A percentile compares a stretch with the other conserved stretches of the same genome.
Evolutionary conservation across 768 basidiomycete genomes (phyloP).

Genomic region (Suillus ampliporus): DNA sequence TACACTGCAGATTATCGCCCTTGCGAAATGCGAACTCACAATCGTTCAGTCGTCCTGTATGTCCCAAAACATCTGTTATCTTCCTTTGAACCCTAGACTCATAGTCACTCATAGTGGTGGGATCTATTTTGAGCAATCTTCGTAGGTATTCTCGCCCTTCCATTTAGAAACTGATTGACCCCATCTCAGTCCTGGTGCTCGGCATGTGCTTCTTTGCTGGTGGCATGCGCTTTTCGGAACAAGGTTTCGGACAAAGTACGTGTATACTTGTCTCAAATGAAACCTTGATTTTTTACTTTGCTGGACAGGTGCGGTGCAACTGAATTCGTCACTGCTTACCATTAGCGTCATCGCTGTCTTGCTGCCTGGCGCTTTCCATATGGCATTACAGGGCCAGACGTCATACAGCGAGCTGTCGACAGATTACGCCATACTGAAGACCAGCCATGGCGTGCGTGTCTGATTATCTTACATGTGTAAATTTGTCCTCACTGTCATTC

Average conservation of each 20-base stretch:
- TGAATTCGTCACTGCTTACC: conserved; percentile 75
- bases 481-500: conserved; percentile 11
- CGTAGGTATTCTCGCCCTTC: conserved; percentile 40
- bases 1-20: conserved; percentile 66
- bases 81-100: conserved; percentile 7
- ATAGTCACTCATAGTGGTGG: conserved; percentile 60
- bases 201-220: conserved; percentile 89
- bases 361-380: conserved; percentile 78
- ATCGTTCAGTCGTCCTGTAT: conserved; percentile 83
- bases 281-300: conserved; percentile 4
- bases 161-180: conserved; percentile 3
- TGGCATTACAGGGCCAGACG: conserved; percentile 47
- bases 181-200: conserved; percentile 70
- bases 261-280: conserved; percentile 6
- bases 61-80: conserved; percentile 28
- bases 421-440: conserved; percentile 61
- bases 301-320: conserved; percentile 68
- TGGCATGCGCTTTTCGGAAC: conserved; percentile 76
- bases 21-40: conserved; percentile 79
- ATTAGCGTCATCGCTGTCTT: conserved; percentile 83
- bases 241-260: conserved; percentile 76
- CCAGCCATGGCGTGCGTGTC: conserved; percentile 77
- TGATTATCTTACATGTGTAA: not conserved
- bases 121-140: conserved; percentile 82
- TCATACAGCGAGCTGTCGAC: conserved; percentile 25